Base-by-base conservation (phyloP, 192 early-diverging fungal species). In the Funneliformis mosseae region DNA sequence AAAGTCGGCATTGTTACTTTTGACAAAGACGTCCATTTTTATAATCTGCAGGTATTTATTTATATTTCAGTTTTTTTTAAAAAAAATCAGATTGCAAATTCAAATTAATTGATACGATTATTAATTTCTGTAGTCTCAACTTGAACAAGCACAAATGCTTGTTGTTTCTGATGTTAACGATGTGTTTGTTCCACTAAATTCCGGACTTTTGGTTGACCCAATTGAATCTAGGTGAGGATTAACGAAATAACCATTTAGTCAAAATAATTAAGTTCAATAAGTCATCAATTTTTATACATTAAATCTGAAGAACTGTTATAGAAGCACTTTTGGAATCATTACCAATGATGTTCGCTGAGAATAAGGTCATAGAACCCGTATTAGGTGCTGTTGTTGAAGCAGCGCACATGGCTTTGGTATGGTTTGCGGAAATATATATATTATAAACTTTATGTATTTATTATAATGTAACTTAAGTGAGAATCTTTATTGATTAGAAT, bases 81-180 rank as follows among this genome's bases (percentile, higher is more conserved):
- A 4, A 59, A 5, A 14, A 63, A 1, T 50, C 8, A 25, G 42
- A 74, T 75, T 18, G 27, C 23, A 66, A 27, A 2, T 21, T 21
- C 42, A 38, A 72, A 48, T 27, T 27, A 66, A 73, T 60, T 41
- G n/a, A 16, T n/a, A n/a, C 33, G 5, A 38, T 27, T 21, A 11
- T 61, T 63, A 55, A 42, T 33, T 61, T 41, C 42, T 69, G 8
- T 84, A 94, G 92, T 68, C 95, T 5, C 81, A 74, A 46, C 88
- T 98, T 42, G 97, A 97, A 48, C 94, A 96, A 80, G 90, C 95
- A 7, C 94, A 95, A 83, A 96, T 98, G 96, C 88, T 99, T 88
- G 94, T 98, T 41, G 96, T 98, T 7, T 89, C 95, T 0, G 98
- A 99, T 80, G 84, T 97, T 46, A 80, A 90, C 61, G 97, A 99